phyloP scores from a whole-genome alignment of 176 grass and related monocot genomes.

The Aegilops tauschii region DNA sequence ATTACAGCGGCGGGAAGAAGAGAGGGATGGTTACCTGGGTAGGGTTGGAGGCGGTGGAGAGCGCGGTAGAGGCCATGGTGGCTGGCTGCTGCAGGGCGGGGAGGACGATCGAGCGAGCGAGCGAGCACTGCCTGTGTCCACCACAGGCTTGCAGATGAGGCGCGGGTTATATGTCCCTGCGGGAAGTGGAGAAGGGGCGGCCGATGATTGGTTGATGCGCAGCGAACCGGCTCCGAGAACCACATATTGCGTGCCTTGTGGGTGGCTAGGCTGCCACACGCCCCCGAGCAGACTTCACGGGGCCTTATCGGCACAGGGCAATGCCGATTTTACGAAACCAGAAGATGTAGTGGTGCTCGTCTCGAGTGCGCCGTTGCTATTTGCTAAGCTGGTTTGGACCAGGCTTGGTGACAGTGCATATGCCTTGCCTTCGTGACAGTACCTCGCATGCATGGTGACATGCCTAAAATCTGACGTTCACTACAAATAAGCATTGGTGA shows the following conservation, averaged over 20 bases:
- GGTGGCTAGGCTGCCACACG: conserved; percentile 22
- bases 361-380: background rate
- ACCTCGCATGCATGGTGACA: too few relatives aligned
- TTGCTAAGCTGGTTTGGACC: background rate
- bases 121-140: conserved; percentile 23
- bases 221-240: conserved; percentile 19
- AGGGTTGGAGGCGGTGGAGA: conserved; percentile 74
- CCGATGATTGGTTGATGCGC: conserved; percentile 49
- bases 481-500: too few relatives aligned
- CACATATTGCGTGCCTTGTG: conserved; percentile 48
- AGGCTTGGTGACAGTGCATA: background rate
- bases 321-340: background rate
- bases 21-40: conserved; percentile 46
- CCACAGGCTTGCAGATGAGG: conserved; percentile 50
- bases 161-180: conserved; percentile 15
- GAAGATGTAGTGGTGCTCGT: background rate
- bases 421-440: too few relatives aligned
- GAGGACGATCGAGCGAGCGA: background rate
- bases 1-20: too few relatives aligned
- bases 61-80: conserved; percentile 89
- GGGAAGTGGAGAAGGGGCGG: background rate
- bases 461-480: too few relatives aligned
- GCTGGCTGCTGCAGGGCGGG: background rate
- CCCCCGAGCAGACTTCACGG: background rate
- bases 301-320: conserved; percentile 27